Conservation (phyloP, 768 basidiomycete genomes). For the Termitomyces bulborhizus region DNA sequence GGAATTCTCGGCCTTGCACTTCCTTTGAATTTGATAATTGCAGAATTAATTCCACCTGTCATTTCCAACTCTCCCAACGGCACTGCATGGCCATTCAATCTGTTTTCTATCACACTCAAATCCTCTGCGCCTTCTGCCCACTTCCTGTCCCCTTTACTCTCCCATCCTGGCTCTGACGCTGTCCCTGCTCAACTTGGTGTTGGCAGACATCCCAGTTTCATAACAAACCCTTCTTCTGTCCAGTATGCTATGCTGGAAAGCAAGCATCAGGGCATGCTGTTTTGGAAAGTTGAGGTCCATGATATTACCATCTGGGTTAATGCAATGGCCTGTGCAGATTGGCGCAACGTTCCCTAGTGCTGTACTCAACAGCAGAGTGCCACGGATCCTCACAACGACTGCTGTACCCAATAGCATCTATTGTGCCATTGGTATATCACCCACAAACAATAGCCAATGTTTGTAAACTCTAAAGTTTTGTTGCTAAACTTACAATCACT, state of each 20-base stretch:
- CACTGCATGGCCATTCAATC: constrained; percentile 59
- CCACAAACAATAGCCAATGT: constrained; percentile 61
- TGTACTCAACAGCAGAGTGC: constrained; percentile 69
- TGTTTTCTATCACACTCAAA: constrained; percentile 60
- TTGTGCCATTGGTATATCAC: constrained; percentile 60
- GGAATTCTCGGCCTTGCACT: constrained; percentile 79
- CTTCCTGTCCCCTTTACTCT: constrained; percentile 64
- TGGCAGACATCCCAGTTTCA: no score
- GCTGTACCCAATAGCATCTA: constrained; percentile 70
- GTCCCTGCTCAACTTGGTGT: constrained; percentile 57
- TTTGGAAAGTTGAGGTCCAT: constrained; percentile 59
- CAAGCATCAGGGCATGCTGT: constrained; percentile 35
- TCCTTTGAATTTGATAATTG: constrained; percentile 69
- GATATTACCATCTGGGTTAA: constrained; percentile 58
- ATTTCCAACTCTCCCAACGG: constrained; percentile 52
- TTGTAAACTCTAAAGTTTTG: constrained; percentile 22
- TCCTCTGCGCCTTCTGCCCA: constrained; percentile 47
- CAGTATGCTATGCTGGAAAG: constrained; percentile 42
- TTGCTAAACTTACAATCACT: not conserved
- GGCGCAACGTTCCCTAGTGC: constrained; percentile 49
- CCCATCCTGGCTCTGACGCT: constrained; percentile 54
- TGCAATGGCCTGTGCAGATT: constrained; percentile 36
- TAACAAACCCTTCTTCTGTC: constrained; percentile 46
- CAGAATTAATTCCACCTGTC: no score
- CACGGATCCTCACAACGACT: constrained; percentile 56